phyloP scores from a whole-genome alignment of 176 grass and related monocot species.

The Leersia perrieri region DNA sequence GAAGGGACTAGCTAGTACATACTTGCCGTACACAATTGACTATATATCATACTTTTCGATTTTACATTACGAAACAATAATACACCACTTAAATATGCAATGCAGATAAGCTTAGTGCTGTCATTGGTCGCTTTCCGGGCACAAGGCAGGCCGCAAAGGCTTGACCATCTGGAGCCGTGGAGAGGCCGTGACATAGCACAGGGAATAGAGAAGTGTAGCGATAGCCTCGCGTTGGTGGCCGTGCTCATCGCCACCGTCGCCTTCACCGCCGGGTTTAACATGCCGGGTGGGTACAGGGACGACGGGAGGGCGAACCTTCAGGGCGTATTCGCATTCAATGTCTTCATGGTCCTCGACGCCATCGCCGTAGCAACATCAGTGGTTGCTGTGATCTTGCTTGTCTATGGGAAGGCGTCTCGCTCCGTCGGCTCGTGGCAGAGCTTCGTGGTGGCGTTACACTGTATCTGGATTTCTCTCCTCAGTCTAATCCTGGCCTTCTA shows the following conservation, averaged over 20 bases:
- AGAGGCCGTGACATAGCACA: background rate
- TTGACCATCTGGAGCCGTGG: background rate
- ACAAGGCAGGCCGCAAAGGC: background rate
- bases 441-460: background rate
- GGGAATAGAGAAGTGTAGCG: background rate
- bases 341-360: no score
- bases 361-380: no score
- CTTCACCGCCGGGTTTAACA: constrained; percentile 2
- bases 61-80: no score
- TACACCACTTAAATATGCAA: no score
- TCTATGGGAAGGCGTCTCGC: background rate
- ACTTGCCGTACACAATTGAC: no score
- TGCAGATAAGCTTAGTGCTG: background rate
- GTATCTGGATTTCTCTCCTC: background rate
- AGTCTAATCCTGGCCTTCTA: background rate
- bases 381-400: background rate
- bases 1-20: no score
- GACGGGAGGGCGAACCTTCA: no score
- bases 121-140: background rate
- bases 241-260: background rate
- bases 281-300: background rate
- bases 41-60: no score
- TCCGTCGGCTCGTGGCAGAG: background rate
- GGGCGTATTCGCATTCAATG: no score
- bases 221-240: constrained; percentile 21